Evolutionary conservation across 1,284 basidiomycete species (phyloP), one percentile per base, ranked within the genome.

Genomic region (Termitomyces sp.): DNA sequence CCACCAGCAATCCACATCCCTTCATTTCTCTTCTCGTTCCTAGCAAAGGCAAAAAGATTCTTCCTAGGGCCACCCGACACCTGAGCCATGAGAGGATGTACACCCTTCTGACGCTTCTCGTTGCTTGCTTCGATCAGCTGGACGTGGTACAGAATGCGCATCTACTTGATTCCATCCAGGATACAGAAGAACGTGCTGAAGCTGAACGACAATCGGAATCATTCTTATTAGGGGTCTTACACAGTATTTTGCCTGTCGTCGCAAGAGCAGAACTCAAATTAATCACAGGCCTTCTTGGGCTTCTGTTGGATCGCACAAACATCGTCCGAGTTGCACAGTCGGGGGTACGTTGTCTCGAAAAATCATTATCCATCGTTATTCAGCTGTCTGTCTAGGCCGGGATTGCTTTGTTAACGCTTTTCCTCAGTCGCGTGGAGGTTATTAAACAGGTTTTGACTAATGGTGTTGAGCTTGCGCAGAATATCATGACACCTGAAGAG

Each of bases 61-160:
- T 99, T 40, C 90, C 94, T 2, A 87, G 97, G 36, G 83, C 95
- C 3, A 85, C 92, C 17, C 87, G 94, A n/a, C 90, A 95, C 64
- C 79, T 99, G 24, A 82, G 81, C 58, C 79, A 83, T 31, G 80
- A 90, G 58, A 89, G 92, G 66, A 87, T 90, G 72, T 82, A 95
- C 49, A 94, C 92, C 1, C 74, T 97, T 41, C 75, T 98, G 46
- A 98, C 94, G 1, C 85, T 99, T 43, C 81, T 99, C 34, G 87
- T 98, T 42, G 95, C 95, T 0, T 94, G 91, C 61, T 99, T 98
- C 74, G 83, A 84, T 55, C 92, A 97, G 67, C 78, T 99, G 54
- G 96, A 98, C 67, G 92, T 97, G 10, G 87, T 97, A 33, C 78
- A 79, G 56, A 76, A 89, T 53, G 88, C 92, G 0, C 80, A 80